These are phyloP conservation scores for Diophrys sp. DNA, from an alignment of 73 alveolate species.

Conservation along the genomic window DNA sequence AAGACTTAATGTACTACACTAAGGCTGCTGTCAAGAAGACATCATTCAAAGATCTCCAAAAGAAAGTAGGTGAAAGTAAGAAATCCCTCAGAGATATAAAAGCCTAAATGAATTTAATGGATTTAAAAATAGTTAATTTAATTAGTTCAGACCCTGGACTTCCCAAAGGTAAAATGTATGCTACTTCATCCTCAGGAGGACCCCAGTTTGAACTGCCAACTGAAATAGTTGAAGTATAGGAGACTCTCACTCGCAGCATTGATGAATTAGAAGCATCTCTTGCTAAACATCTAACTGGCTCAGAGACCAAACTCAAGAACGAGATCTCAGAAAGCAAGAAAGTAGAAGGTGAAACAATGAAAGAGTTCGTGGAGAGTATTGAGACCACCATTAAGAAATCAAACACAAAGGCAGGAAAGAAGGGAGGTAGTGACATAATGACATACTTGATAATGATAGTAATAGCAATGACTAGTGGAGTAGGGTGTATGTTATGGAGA, in stretches of 20 bases:
- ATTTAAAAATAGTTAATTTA: no score
- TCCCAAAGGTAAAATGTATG: neutral
- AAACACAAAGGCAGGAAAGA: no score
- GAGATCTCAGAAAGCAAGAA: neutral
- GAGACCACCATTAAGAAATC: no score
- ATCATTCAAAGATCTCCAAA: neutral
- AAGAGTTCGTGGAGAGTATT: neutral
- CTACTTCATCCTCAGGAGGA: neutral
- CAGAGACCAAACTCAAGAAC: neutral
- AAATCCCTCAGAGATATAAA: neutral
- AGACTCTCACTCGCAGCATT: neutral
- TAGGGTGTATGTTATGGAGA: neutral
- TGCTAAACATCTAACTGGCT: neutral
- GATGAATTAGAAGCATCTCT: neutral
- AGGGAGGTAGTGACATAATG: neutral
- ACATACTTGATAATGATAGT: neutral
- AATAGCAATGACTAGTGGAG: neutral
- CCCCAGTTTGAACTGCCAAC: neutral
- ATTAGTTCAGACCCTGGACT: neutral
- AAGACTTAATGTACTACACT: neutral
- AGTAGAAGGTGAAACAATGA: neutral
- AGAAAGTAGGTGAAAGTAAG: neutral
- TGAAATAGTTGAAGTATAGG: neutral
- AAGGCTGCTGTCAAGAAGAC: neutral
- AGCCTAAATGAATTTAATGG: neutral